Percentiles rank a stretch among this genome's conserved stretches.
These are phyloP conservation scores for Septoria petroselini DNA, from an alignment of 2,329 filamentous ascomycete species.

Conservation along the genomic window DNA sequence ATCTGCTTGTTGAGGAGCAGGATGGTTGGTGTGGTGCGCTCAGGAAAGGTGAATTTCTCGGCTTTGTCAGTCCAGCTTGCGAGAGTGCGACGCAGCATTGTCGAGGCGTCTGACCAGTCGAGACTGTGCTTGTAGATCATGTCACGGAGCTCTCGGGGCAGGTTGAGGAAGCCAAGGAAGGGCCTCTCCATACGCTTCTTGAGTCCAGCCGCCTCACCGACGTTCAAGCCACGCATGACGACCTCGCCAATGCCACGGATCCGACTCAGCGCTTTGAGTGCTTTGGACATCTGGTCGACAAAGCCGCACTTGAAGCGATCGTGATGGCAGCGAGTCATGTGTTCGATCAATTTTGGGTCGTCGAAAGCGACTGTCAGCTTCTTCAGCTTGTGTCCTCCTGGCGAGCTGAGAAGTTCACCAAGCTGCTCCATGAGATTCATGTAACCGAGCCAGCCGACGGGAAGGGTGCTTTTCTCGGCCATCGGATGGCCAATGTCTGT, in stretches of 20 bases:
- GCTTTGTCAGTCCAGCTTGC: slow-evolving; percentile 20
- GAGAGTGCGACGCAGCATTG: slow-evolving; percentile 19
- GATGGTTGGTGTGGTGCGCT: slow-evolving; percentile 33
- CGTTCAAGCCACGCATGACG: slow-evolving; percentile 26
- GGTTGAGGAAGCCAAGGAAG: slow-evolving; percentile 23
- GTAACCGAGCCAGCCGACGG: slow-evolving; percentile 31
- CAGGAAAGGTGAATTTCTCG: slow-evolving; percentile 11
- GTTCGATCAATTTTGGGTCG: slow-evolving; percentile 25
- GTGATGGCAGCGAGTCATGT: slow-evolving; percentile 30
- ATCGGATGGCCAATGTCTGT: slow-evolving; percentile 81
- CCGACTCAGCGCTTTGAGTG: slow-evolving; percentile 17
- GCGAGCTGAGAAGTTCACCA: slow-evolving; percentile 22
- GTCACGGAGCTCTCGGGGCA: slow-evolving; percentile 33
- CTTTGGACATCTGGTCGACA: slow-evolving; percentile 27
- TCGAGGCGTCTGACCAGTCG: slow-evolving; percentile 29
- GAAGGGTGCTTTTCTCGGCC: slow-evolving; percentile 43
- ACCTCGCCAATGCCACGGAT: slow-evolving; percentile 30
- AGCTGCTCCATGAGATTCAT: slow-evolving; percentile 30
- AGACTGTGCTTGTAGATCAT: slow-evolving; percentile 30
- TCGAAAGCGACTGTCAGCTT: slow-evolving; percentile 31
- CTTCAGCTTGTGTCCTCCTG: slow-evolving; percentile 31
- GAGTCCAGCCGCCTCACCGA: slow-evolving; percentile 25
- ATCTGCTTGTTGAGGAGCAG: slow-evolving; percentile 39
- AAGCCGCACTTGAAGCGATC: slow-evolving; percentile 29
- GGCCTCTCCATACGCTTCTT: slow-evolving; percentile 26